Evolutionary conservation across 352 stramenopile genomes (phyloP).

Genomic region (Pythium graminicola): DNA sequence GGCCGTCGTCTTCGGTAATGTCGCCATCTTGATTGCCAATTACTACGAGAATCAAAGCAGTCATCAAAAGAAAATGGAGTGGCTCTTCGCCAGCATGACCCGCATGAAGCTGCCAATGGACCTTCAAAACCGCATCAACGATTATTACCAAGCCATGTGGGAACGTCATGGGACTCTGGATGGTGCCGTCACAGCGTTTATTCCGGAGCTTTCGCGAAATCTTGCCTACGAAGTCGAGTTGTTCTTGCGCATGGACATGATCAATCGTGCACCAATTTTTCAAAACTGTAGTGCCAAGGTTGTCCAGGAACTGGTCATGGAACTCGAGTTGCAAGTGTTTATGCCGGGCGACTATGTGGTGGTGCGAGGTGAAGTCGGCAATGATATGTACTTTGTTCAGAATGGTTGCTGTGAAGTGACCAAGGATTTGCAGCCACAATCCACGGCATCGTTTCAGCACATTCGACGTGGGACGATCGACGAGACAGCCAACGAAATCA

Average conservation of each 20-base stretch:
- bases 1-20: not conserved
- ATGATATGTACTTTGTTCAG: conserved; percentile 25
- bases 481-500: conserved; percentile 12
- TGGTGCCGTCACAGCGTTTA: conserved; percentile 13
- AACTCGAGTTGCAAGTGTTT: conserved; percentile 23
- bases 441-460: conserved; percentile 20
- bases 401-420: not conserved
- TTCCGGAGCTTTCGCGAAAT: conserved; percentile 23
- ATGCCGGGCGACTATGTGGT: conserved; percentile 39
- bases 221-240: conserved; percentile 30
- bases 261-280: conserved; percentile 27
- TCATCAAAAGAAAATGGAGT: not conserved
- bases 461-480: not conserved
- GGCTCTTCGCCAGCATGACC: conserved; percentile 26
- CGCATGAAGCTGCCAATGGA: conserved; percentile 21
- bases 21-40: not conserved
- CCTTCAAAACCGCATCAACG: conserved; percentile 26
- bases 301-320: conserved; percentile 28
- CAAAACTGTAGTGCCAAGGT: conserved; percentile 27
- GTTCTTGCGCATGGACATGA: conserved; percentile 31
- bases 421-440: no score
- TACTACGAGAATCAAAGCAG: not conserved
- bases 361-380: conserved; percentile 28
- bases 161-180: conserved; percentile 18
- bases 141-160: conserved; percentile 39